Conservation (phyloP, 2,329 filamentous ascomycete genomes). For the Botrytis deweyae region DNA sequence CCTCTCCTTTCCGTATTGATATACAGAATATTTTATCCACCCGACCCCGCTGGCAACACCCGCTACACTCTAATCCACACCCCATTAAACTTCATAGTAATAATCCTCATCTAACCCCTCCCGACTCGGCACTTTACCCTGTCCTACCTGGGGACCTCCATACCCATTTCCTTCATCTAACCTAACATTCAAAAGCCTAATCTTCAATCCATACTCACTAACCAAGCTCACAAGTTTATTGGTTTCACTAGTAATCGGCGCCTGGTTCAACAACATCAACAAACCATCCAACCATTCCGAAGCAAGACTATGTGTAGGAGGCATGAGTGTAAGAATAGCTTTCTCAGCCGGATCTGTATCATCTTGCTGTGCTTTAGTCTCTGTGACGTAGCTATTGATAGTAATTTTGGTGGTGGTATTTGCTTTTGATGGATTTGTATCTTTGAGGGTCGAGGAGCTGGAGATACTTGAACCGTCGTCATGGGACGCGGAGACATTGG, state of each 20-base stretch:
- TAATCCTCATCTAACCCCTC: slow-evolving; percentile 90
- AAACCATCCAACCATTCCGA: slow-evolving; percentile 97
- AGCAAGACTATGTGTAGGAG: slow-evolving; percentile 75
- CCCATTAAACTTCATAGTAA: slow-evolving; percentile 63
- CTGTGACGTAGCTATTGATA: slow-evolving; percentile 68
- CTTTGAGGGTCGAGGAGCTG: slow-evolving; percentile 44
- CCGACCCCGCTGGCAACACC: not conserved
- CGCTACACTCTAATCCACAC: not conserved
- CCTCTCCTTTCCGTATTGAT: not conserved
- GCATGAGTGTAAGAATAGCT: slow-evolving; percentile 78
- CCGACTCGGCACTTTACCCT: slow-evolving; percentile 74
- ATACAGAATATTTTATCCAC: not conserved
- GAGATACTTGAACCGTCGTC: slow-evolving; percentile 49
- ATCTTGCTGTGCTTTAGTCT: slow-evolving; percentile 36
- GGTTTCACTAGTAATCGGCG: slow-evolving; percentile 95
- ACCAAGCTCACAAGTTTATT: slow-evolving; percentile 85
- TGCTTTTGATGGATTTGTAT: slow-evolving; percentile 33
- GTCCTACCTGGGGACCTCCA: slow-evolving; percentile 54
- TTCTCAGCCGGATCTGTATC: slow-evolving; percentile 56
- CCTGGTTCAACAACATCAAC: slow-evolving; percentile 90
- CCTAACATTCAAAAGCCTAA: slow-evolving; percentile 84
- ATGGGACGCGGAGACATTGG: slow-evolving; percentile 64
- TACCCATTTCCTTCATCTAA: slow-evolving; percentile 76
- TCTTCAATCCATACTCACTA: slow-evolving; percentile 87
- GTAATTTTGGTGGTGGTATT: slow-evolving; percentile 76